Conservation (phyloP, 2,329 filamentous ascomycete genomes). For the Mycosphaerella sp. region DNA sequence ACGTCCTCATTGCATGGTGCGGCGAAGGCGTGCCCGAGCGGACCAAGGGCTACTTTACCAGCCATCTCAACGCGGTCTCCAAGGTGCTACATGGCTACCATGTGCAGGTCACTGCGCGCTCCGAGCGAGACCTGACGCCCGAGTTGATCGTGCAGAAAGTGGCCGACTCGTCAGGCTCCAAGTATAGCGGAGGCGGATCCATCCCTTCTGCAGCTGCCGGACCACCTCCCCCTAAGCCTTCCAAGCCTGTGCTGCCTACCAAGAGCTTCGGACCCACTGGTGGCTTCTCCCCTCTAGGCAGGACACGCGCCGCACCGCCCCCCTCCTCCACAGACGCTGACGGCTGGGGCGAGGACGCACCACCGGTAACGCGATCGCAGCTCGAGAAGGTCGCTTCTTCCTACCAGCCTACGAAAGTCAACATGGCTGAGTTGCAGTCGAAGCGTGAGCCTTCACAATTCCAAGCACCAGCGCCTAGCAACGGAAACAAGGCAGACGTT, state of each 20-base stretch:
- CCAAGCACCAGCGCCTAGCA: constrained; percentile 44
- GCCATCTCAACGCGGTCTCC: constrained; percentile 79
- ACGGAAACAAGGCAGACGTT: constrained; percentile 50
- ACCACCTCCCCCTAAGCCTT: constrained; percentile 64
- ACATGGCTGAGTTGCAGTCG: constrained; percentile 76
- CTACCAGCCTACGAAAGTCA: constrained; percentile 92
- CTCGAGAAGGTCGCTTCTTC: constrained; percentile 87
- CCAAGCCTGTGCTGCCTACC: constrained; percentile 89
- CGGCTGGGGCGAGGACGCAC: constrained; percentile 92
- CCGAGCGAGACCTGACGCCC: constrained; percentile 79
- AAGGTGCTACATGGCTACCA: constrained; percentile 95
- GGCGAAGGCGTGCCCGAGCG: constrained; percentile 96
- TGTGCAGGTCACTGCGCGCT: constrained; percentile 92
- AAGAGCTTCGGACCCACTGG: constrained; percentile 46
- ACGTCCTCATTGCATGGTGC: constrained; percentile 91
- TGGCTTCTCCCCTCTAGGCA: constrained; percentile 59
- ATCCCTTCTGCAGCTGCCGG: constrained; percentile 45
- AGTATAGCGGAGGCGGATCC: constrained; percentile 69
- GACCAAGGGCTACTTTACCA: constrained; percentile 98
- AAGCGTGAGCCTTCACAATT: constrained; percentile 62
- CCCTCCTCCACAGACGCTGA: constrained; percentile 63
- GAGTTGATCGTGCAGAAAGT: constrained; percentile 90
- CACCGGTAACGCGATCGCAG: constrained; percentile 77
- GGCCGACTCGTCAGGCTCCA: constrained; percentile 85
- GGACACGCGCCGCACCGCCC: constrained; percentile 51